phyloP scores from a whole-genome alignment of 225 moss, liverwort and hornwort species.

The Sphagnum contortum region DNA sequence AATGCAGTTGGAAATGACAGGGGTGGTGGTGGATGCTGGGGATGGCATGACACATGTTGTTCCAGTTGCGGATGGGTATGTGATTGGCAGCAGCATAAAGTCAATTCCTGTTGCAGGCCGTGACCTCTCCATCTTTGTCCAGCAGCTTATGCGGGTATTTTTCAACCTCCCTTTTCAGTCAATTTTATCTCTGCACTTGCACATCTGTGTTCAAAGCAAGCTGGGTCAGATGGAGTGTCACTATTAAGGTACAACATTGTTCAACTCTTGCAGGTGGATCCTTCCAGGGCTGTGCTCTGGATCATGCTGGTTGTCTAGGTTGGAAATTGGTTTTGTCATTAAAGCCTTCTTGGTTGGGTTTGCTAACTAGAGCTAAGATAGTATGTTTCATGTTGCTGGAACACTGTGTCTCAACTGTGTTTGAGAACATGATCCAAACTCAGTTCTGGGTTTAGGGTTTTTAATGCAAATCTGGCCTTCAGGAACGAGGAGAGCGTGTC shows the following conservation, averaged over 20 bases:
- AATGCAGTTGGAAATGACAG: conserved; percentile 98
- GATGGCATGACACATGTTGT: conserved; percentile 96
- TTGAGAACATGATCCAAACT: too few relatives aligned
- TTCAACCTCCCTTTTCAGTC: conserved; percentile 5
- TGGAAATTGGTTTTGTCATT: too few relatives aligned
- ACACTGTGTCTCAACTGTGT: too few relatives aligned
- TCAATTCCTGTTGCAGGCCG: conserved; percentile 82
- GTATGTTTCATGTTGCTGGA: too few relatives aligned
- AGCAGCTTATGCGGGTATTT: conserved; percentile 81
- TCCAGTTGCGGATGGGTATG: conserved; percentile 89
- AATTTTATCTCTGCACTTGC: neutral
- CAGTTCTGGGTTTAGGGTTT: neutral
- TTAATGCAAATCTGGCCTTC: conserved; percentile 7
- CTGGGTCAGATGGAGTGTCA: neutral
- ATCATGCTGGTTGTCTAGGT: too few relatives aligned
- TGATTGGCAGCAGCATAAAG: conserved; percentile 94
- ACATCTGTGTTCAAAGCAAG: neutral
- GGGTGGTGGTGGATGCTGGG: conserved; percentile 92
- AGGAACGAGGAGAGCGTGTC: conserved; percentile 82
- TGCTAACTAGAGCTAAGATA: too few relatives aligned
- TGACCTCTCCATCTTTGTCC: conserved; percentile 72
- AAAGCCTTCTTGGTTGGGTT: too few relatives aligned
- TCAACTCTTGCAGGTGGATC: too few relatives aligned
- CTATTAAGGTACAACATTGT: too few relatives aligned
- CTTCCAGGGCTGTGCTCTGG: too few relatives aligned